Evolutionary conservation across 169 alveolate species (phyloP).

Genomic region (Cryptosporidium felis): DNA sequence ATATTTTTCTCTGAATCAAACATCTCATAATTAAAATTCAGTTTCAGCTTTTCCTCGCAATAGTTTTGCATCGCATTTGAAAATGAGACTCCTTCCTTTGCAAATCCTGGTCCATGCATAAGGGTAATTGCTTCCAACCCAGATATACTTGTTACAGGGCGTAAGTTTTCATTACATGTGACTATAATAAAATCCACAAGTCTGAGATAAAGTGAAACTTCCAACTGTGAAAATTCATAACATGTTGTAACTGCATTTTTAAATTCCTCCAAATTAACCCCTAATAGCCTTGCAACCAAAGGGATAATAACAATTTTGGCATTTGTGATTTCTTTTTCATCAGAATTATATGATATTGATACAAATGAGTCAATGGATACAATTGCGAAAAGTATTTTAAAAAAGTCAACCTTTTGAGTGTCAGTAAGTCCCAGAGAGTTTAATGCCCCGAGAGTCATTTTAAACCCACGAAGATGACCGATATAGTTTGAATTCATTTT

Average conservation of each 20-base stretch:
- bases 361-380: slow-evolving; percentile 38
- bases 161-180: slow-evolving; percentile 19
- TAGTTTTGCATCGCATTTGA: slow-evolving; percentile 61
- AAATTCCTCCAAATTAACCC: slow-evolving; percentile 19
- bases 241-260: neutral
- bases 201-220: slow-evolving; percentile 44
- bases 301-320: slow-evolving; percentile 48
- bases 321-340: neutral
- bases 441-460: slow-evolving; percentile 50
- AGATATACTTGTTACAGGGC: slow-evolving; percentile 2
- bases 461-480: slow-evolving; percentile 51
- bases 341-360: slow-evolving; percentile 20
- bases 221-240: slow-evolving; percentile 28
- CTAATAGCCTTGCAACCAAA: slow-evolving; percentile 22
- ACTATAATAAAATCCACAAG: slow-evolving; percentile 13
- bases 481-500: slow-evolving; percentile 15
- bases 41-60: slow-evolving; percentile 45
- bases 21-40: slow-evolving; percentile 1
- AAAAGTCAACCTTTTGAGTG: slow-evolving; percentile 46
- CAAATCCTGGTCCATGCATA: slow-evolving; percentile 62
- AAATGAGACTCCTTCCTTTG: slow-evolving; percentile 32
- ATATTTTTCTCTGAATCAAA: slow-evolving; percentile 27
- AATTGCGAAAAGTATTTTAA: slow-evolving; percentile 18
- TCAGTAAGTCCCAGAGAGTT: slow-evolving; percentile 51
- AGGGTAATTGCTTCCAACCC: neutral